Conservation (phyloP, 495 filamentous ascomycete genomes). For the Aspergillus coremiiformis region DNA sequence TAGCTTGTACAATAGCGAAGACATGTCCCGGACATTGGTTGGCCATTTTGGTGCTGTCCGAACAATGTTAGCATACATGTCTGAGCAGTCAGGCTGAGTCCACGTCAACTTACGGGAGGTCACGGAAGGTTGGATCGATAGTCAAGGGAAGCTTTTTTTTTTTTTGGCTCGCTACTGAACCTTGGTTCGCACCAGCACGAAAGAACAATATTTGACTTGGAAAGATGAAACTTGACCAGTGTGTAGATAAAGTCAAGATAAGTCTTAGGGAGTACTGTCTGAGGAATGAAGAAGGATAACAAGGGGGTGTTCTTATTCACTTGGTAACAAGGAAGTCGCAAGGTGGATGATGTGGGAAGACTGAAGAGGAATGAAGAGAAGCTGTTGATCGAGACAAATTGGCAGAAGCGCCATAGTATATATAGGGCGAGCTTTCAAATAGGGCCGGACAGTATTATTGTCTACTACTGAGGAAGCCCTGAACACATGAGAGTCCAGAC, state of each 20-base stretch:
- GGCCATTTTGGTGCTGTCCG: conserved; percentile 29
- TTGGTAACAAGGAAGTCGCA: conserved; percentile 11
- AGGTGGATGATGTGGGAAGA: conserved; percentile 7
- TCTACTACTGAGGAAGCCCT: conserved; percentile 5
- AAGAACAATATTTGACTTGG: not conserved
- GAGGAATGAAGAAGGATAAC: not conserved
- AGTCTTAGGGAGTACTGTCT: not conserved
- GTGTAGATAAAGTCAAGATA: not conserved
- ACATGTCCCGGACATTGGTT: conserved; percentile 42
- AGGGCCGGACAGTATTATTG: conserved; percentile 5
- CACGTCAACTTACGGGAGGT: not conserved
- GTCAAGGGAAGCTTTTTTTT: not conserved
- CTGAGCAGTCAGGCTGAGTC: not conserved
- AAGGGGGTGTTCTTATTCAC: conserved; percentile 8
- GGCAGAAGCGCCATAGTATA: conserved; percentile 20
- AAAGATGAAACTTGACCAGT: not conserved
- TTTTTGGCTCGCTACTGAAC: not conserved
- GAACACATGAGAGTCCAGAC: conserved; percentile 14
- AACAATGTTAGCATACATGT: not conserved
- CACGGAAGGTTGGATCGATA: not conserved
- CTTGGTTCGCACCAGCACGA: not conserved
- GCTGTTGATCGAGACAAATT: conserved; percentile 6
- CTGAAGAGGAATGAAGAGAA: conserved; percentile 13
- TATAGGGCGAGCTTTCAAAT: conserved; percentile 16
- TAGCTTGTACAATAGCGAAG: conserved; percentile 40